Percentiles rank a stretch among this genome's conserved stretches.
These are phyloP conservation scores for Cordyceps pruinosa DNA, from an alignment of 2,329 filamentous ascomycete species.

Conservation along the genomic window DNA sequence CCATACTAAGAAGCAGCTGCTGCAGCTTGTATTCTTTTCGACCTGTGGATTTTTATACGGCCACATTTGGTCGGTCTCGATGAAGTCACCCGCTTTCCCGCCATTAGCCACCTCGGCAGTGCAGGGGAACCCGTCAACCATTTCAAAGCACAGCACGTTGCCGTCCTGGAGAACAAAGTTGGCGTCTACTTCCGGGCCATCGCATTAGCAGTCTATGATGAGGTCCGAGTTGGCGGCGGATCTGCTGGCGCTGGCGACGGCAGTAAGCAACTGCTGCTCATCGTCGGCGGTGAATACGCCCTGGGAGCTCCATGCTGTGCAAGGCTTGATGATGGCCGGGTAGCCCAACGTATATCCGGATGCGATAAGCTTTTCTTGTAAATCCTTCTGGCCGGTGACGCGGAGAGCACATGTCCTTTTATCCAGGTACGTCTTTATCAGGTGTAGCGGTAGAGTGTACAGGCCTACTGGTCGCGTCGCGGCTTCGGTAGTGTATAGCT, in stretches of 20 bases:
- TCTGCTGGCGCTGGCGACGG: conserved; percentile 16
- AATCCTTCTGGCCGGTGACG: too few relatives aligned
- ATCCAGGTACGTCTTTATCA: too few relatives aligned
- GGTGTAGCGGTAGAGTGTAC: too few relatives aligned
- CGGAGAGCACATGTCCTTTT: too few relatives aligned
- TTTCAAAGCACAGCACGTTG: conserved; percentile 32
- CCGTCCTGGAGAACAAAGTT: conserved; percentile 34
- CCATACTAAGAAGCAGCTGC: not conserved
- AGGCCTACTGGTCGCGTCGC: too few relatives aligned
- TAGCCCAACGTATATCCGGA: too few relatives aligned
- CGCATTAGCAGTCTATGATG: conserved; percentile 32
- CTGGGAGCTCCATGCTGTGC: conserved; percentile 25
- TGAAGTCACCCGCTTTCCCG: not conserved
- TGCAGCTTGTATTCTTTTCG: too few relatives aligned
- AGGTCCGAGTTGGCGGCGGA: conserved; percentile 13
- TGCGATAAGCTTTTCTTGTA: too few relatives aligned
- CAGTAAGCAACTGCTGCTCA: conserved; percentile 21
- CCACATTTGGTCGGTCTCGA: not conserved
- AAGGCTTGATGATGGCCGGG: conserved; percentile 32
- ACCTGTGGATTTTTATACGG: not conserved
- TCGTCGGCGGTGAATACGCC: conserved; percentile 27
- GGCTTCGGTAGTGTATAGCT: too few relatives aligned
- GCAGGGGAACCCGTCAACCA: conserved; percentile 32
- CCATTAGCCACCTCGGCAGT: not conserved
- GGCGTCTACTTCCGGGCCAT: conserved; percentile 36